Evolutionary conservation across 2,329 filamentous ascomycete species (phyloP), one percentile per base, ranked within the genome.

Genomic region (Fusarium sp.): DNA sequence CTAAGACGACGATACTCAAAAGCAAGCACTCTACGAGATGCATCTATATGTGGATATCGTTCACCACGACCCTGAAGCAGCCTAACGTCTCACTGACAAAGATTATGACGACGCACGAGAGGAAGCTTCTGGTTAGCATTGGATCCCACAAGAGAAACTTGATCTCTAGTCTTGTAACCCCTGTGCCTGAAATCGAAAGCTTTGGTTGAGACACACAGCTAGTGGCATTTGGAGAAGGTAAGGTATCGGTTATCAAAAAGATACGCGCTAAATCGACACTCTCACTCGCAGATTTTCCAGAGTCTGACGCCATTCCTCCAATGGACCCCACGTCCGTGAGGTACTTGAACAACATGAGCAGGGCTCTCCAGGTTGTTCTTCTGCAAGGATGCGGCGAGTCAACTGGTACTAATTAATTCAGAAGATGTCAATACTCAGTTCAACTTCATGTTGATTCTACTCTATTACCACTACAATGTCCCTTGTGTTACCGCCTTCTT

Each of bases 261-360:
- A 72, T 69, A 69, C 44, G 69, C 68, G 68, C 69, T 70, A 75
- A 56, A 69, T 55, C 24, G 55, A 56, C 28, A 47, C 41, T 52
- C 41, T 36, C 58, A 51, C 68, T 45, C 58, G 49, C 55, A 42
- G 41, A 65, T 39, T 64, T 64, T 24, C 22, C 8, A 49, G 60
- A 44, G 51, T 56, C 65, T 74, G 71, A 74, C 67, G 72, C 67
- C 71, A 74, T 74, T 67, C 49, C 48, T 52, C 45, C 36, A 66
- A 63, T 31, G 59, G 60, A 72, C 67, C 51, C 60, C 44, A 47
- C 26, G 31, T 45, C 42, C 59, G 51, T 59, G 67, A 69, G 67
- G 67, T 72, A 73, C 51, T 73, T 72, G 31, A n/a, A n/a, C 57
- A 49, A 60, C 35, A 17, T 66, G 33, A 28, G 38, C 60, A 70